Base-by-base conservation (phyloP, 805 yeast species). In the Myxozyma sirexii region DNA sequence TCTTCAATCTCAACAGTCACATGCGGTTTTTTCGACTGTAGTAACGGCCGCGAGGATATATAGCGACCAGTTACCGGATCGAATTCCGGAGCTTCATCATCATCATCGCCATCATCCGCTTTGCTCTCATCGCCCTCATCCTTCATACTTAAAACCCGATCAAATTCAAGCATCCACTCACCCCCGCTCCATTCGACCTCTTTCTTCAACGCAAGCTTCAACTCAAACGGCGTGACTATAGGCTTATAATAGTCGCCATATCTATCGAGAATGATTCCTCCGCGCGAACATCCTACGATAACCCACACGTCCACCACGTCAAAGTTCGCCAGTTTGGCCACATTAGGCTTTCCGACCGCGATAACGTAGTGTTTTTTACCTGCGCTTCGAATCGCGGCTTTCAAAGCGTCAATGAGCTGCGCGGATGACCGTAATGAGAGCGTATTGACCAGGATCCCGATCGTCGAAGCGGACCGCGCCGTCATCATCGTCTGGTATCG, bases 291-390 rank as follows among this genome's bases (percentile, higher is more conserved):
- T 0, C 99, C 99, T 13, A 94, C 74, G 12, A 94, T 82, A 69
- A 96, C 92, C 98, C 99, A 94, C 23, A 89, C 81, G 67, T 94
- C 98, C 13, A 94, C 82, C n/a, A 84, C 85, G 63, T 93, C 99
- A 71, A 94, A 94, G 72, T 94, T 94, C 8, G 98, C 99, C 53
- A 94, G 77, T 70, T 94, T 94, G 26, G 99, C 97, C 19, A 94
- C 97, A 70, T 94, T 94, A 8, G 98, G 98, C 72, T 94, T 94
- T 10, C 99, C 99, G 3, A 94, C 98, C 2, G 92, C 98, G 76
- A 94, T 91, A 71, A 90, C 82, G 70, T 94, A 94, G 66, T 89
- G 93, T 70, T 94, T 94, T 74, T 94, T 94, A 1, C 89, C 97
- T 0, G 93, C 91, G 2, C 77, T 79, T 53, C 79, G 81, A 59